Base-by-base conservation (phyloP, 140 eudicot genomes). In the Erigeron philadelphicus region DNA sequence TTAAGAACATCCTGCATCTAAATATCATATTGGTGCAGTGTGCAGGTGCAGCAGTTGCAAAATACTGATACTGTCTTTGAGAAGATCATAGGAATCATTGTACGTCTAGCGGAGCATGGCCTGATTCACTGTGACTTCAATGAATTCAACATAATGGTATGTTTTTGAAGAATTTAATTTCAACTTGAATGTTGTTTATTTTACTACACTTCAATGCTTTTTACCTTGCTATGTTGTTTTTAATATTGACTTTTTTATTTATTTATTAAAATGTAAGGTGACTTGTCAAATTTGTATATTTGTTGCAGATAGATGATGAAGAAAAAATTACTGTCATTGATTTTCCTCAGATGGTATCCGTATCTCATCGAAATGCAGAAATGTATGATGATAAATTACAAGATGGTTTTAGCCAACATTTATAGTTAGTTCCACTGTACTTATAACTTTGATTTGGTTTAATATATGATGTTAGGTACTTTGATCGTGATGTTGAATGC, bases 301-400 rank as follows among this genome's bases (percentile, higher is more conserved):
- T 61, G 53, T 75, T 78, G 84, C 77, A 92, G 98, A 88, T 93
- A 81, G 98, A 86, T 47, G 96, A 93, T 78, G 93, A 93, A 76
- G 98, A 93, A 78, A 81, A 85, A 43, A 77, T 93, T 59, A 93
- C 98, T 3, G 58, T 93, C 82, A 93, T 93, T 17, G 98, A 93
- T 81, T 93, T 93, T 65, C 98, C 98, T 0, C 98, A 93, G 72
- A 93, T 93, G 98, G 96, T 93, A 15, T 93, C 98, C 6, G 90
- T 93, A 47, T 81, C 95, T 80, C 98, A 93, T 80, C 78, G 84
- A n/a, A 93, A 93, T 80, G 98, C 96, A 8, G 79, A 89, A 74
- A 89, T 89, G 98, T 93, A 80, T 45, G 89, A 44, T 64, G 38
- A 31, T 31, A 2, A 31, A 31, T 2, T 31, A 31, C 38, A 31